phyloP scores from a whole-genome alignment of 2,329 filamentous ascomycete species.

The Aureobasidium sp. region DNA sequence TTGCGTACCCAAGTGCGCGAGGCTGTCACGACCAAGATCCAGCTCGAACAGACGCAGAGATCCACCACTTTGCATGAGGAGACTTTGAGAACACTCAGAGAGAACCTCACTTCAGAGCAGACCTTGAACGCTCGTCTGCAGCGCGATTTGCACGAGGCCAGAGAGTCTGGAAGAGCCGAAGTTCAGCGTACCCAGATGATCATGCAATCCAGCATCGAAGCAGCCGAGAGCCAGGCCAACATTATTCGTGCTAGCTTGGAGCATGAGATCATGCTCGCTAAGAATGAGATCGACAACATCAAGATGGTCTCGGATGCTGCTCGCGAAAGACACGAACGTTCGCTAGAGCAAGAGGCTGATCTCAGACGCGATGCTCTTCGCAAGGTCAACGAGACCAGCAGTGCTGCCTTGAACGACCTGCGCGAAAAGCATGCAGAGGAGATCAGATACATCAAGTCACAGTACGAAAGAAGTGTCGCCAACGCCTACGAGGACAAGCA shows the following conservation, averaged over 20 bases:
- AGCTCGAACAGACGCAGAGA: constrained; percentile 47
- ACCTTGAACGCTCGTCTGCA: constrained; percentile 60
- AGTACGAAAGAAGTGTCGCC: constrained; percentile 42
- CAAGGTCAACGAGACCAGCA: constrained; percentile 45
- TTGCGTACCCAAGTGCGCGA: constrained; percentile 18
- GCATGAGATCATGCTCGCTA: constrained; percentile 62
- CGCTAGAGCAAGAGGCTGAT: constrained; percentile 70
- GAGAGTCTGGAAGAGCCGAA: constrained; percentile 69
- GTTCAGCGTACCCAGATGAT: constrained; percentile 70
- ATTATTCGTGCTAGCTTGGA: constrained; percentile 74
- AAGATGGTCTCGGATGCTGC: constrained; percentile 72
- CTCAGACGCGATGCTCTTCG: constrained; percentile 53
- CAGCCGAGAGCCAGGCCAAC: constrained; percentile 78
- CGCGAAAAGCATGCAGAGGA: constrained; percentile 53
- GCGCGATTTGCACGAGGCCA: constrained; percentile 74
- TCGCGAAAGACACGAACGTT: constrained; percentile 72
- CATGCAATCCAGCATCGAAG: constrained; percentile 73
- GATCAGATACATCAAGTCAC: constrained; percentile 44
- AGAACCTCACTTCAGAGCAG: constrained; percentile 64
- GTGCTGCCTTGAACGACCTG: constrained; percentile 46
- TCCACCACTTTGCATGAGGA: constrained; percentile 58
- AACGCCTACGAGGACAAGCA: constrained; percentile 68
- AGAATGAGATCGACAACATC: constrained; percentile 66
- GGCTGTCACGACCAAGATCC: constrained; percentile 15
- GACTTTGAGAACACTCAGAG: constrained; percentile 43